Base-by-base conservation (phyloP, 192 early-diverging fungal species). In the Backusella luteola region DNA sequence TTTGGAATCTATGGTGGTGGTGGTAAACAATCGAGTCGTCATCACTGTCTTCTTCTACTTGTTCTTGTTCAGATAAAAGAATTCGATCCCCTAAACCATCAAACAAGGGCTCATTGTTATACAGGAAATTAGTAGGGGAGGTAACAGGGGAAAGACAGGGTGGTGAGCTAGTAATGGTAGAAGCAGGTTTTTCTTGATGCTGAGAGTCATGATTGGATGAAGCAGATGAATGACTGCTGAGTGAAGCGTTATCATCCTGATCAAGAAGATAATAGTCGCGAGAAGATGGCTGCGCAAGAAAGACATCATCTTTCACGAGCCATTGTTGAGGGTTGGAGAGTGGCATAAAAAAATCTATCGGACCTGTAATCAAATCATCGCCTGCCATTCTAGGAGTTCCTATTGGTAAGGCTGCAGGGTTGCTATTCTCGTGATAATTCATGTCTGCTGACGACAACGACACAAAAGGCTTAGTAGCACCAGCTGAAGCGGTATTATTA, bases 351-450 rank as follows among this genome's bases (percentile, higher is more conserved):
- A 23, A 44, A 71, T 71, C 70, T 26, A 21, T 44, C 70, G 70
- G 70, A 49, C 23, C 29, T 49, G 29, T 71, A 71, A 71, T 71
- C 70, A 71, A 71, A 71, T 71, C 70, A 71, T 71, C 42, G 42
- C 23, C 26, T 71, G 44, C 70, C 70, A 71, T 71, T 71, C 70
- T 71, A 46, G 70, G 70, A 42, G 70, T 44, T 71, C 70, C 70
- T 71, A 71, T 71, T 71, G 70, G 70, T 71, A 71, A 32, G 29
- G 42, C 70, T 71, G 70, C 70, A 71, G 70, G 70, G 70, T 69
- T 44, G 70, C 39, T 44, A 41, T 71, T 71, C 70, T 71, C 70
- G 70, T 71, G 70, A 71, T 71, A 44, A 6, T 15, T 41, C 42
- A 29, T 12, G 56, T 71, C 70, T 23, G 70, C 39, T 71, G 70